Evolutionary conservation across 2,329 filamentous ascomycete species (phyloP).

Genomic region (Ceratocystis colombiana): DNA sequence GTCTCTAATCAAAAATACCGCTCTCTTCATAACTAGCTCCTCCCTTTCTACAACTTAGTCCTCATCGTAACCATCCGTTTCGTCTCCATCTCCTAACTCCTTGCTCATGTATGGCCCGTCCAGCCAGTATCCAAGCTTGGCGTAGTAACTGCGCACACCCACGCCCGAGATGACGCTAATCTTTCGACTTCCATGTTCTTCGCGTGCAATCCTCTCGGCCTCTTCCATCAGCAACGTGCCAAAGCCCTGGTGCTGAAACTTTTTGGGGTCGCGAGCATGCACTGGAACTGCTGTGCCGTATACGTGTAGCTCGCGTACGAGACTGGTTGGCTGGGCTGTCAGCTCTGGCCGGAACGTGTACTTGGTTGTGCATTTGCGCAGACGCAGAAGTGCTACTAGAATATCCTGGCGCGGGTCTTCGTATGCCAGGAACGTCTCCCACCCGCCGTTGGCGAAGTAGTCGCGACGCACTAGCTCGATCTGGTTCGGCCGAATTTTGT

Average conservation of each 20-base stretch:
- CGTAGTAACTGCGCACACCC: conserved; percentile 90
- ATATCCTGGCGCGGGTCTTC: conserved; percentile 99
- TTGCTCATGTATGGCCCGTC: conserved; percentile 81
- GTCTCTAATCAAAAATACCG: conserved; percentile 2
- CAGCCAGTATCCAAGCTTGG: conserved; percentile 81
- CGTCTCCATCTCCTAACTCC: background rate
- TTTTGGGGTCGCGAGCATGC: conserved; percentile 85
- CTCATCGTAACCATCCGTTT: conserved; percentile 22
- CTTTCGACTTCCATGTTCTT: conserved; percentile 89
- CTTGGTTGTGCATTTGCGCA: conserved; percentile 82
- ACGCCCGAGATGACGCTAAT: conserved; percentile 98
- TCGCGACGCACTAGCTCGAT: conserved; percentile 90
- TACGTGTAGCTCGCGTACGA: conserved; percentile 90
- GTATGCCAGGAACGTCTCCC: conserved; percentile 97
- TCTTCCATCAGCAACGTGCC: conserved; percentile 96
- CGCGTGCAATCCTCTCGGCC: conserved; percentile 84
- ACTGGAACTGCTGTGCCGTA: conserved; percentile 97
- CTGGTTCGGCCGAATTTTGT: conserved; percentile 94
- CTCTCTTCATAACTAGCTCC: conserved; percentile 22
- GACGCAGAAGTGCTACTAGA: conserved; percentile 74
- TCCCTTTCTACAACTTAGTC: background rate
- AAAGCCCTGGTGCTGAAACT: conserved; percentile 97
- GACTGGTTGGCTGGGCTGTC: conserved; percentile 72
- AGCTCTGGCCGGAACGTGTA: conserved; percentile 90
- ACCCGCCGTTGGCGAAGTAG: conserved; percentile 89